phyloP scores from a whole-genome alignment of 768 basidiomycete genomes.

The Clavaria fumosa region DNA sequence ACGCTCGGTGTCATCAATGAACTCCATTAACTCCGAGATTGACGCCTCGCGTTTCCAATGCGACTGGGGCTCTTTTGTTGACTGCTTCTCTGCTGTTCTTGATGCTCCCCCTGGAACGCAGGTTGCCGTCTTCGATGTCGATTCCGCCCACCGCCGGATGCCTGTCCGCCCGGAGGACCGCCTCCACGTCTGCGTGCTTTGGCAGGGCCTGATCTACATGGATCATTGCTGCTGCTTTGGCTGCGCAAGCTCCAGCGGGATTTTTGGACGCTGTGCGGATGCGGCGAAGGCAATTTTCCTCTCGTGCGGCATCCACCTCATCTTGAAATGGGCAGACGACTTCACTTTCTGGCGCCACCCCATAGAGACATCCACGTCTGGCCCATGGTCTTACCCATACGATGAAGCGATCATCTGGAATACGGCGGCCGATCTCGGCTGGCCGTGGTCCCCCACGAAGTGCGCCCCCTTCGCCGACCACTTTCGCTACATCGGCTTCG shows the following conservation, averaged over 20 bases:
- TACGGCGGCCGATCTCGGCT: too few species aligned
- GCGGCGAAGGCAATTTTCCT: too few species aligned
- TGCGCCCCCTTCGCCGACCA: slow-evolving; percentile 11
- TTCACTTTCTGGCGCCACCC: slow-evolving; percentile 11
- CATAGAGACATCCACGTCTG: neutral
- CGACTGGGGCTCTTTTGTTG: slow-evolving; percentile 1
- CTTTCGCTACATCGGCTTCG: slow-evolving; percentile 17
- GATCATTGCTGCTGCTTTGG: too few species aligned
- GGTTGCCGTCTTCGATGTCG: too few species aligned
- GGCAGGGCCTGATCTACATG: too few species aligned
- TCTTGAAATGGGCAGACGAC: slow-evolving; percentile 10
- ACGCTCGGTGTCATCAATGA: slow-evolving; percentile 9
- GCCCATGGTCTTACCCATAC: neutral
- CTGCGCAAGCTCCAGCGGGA: too few species aligned
- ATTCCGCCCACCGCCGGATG: too few species aligned
- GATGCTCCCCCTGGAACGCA: too few species aligned
- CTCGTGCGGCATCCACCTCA: slow-evolving; percentile 1
- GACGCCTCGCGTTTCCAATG: neutral
- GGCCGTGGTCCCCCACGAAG: slow-evolving; percentile 16
- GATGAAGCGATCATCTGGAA: neutral
- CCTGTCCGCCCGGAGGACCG: slow-evolving; percentile 1
- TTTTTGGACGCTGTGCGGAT: too few species aligned
- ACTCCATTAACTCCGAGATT: too few species aligned
- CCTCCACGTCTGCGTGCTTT: slow-evolving; percentile 1
- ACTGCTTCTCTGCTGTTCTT: too few species aligned